Conservation (phyloP, 495 filamentous ascomycete species). For the Penicillium samsonianum region DNA sequence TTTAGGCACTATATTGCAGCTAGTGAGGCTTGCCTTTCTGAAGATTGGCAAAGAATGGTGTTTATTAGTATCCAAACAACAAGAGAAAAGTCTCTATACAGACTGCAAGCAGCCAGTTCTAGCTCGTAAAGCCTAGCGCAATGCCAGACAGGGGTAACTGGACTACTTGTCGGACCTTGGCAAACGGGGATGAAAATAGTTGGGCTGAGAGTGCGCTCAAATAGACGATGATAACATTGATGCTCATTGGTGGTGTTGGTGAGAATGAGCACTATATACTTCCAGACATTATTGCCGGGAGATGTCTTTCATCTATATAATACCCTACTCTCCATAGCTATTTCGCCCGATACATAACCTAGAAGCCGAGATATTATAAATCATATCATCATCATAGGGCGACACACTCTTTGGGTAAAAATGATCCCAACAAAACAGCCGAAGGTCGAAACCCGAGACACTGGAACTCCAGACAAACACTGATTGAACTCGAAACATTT, state of each 20-base stretch:
- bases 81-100: constrained; percentile 55
- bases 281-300: constrained; percentile 34
- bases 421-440: too few species aligned
- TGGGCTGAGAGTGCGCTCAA: constrained; percentile 42
- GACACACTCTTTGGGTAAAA: too few species aligned
- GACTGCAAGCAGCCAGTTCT: constrained; percentile 34
- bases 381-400: too few species aligned
- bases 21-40: constrained; percentile 49
- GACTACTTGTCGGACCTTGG: constrained; percentile 42
- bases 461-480: too few species aligned
- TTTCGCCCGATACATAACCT: too few species aligned
- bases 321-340: background rate
- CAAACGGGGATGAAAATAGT: constrained; percentile 42
- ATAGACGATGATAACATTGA: constrained; percentile 50
- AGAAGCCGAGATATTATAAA: too few species aligned
- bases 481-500: too few species aligned
- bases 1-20: constrained; percentile 43
- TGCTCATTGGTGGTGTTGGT: constrained; percentile 21
- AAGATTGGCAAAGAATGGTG: constrained; percentile 60
- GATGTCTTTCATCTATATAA: constrained; percentile 28
- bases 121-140: constrained; percentile 45
- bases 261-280: constrained; percentile 20
- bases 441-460: too few species aligned
- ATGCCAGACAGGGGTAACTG: constrained; percentile 45
- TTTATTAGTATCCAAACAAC: constrained; percentile 61